A percentile compares a stretch with the other conserved stretches of the same genome.
Evolutionary conservation across 192 early-diverging fungal species (phyloP).

Genomic region (Helicostylum pulchrum): DNA sequence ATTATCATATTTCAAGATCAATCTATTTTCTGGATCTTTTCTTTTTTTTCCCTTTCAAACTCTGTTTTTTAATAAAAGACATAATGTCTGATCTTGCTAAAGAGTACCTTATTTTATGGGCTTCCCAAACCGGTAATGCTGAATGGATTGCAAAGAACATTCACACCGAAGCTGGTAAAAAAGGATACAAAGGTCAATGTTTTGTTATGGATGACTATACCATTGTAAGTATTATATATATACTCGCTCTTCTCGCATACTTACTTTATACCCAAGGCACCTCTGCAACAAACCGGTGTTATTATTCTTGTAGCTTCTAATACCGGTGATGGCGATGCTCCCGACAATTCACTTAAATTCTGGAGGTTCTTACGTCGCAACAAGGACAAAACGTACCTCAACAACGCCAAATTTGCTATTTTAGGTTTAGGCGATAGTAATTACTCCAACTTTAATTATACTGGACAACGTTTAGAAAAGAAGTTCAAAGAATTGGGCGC

Average conservation of each 20-base stretch:
- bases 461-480: constrained; percentile 76
- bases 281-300: constrained; percentile 35
- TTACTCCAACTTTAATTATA: constrained; percentile 90
- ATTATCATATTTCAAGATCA: too few species aligned
- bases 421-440: constrained; percentile 91
- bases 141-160: constrained; percentile 89
- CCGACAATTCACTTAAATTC: constrained; percentile 91
- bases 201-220: constrained; percentile 73
- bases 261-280: neutral
- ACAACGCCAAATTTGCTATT: constrained; percentile 43
- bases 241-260: too few species aligned
- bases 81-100: constrained; percentile 1
- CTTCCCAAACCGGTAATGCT: constrained; percentile 93
- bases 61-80: too few species aligned
- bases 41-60: too few species aligned
- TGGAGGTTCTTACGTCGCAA: constrained; percentile 78
- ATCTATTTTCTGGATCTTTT: too few species aligned
- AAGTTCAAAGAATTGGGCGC: constrained; percentile 75
- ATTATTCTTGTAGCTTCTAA: constrained; percentile 85
- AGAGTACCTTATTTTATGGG: constrained; percentile 63
- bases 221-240: constrained; percentile 40
- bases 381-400: constrained; percentile 59
- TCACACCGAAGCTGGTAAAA: constrained; percentile 66
- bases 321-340: constrained; percentile 95
- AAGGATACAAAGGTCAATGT: constrained; percentile 65